phyloP scores from a whole-genome alignment of 129 eudicot genomes.

The Solidago caesia region DNA sequence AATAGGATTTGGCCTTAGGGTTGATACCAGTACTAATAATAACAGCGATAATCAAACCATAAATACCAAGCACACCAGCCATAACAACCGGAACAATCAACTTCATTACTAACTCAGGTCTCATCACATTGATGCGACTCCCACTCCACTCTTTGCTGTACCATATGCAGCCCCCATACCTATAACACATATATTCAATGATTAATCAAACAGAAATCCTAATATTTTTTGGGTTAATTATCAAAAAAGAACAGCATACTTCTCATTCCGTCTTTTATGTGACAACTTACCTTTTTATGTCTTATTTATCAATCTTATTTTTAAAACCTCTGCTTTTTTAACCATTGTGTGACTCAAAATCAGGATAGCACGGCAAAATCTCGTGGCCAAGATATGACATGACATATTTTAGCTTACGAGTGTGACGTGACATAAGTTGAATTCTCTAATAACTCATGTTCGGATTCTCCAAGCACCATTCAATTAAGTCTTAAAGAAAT shows the following conservation, averaged over 20 bases:
- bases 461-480: no score
- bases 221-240: not conserved
- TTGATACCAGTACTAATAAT: conserved; percentile 68
- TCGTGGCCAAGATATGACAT: no score
- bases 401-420: no score
- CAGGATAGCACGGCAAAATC: no score
- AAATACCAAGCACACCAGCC: conserved; percentile 70
- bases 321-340: no score
- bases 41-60: conserved; percentile 57
- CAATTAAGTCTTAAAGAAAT: no score
- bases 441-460: no score
- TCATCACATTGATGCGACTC: conserved; percentile 64
- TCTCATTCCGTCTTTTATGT: not conserved
- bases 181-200: conserved; percentile 6
- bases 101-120: conserved; percentile 66
- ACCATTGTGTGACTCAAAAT: no score
- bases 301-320: no score
- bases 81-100: conserved; percentile 63
- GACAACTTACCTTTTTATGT: no score
- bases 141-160: conserved; percentile 64
- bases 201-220: conserved; percentile 8
- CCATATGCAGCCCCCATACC: conserved; percentile 72
- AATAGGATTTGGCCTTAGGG: conserved; percentile 64
- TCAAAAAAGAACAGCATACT: not conserved
- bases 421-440: no score